These are phyloP conservation scores for Fusarium irregulare DNA, from an alignment of 2,329 filamentous ascomycete species.

Conservation along the genomic window DNA sequence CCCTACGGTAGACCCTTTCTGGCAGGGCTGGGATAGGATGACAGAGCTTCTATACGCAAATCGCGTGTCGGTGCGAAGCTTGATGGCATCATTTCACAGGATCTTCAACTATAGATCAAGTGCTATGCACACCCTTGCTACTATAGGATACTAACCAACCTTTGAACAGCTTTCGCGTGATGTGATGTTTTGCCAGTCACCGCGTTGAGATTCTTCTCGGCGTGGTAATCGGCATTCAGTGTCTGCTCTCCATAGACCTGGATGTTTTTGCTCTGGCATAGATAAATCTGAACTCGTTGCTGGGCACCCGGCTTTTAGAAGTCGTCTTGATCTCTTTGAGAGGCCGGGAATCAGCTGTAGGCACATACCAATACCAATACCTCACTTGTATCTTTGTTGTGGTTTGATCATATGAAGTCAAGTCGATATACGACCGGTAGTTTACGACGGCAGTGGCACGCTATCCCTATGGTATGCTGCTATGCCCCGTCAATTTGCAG, in stretches of 20 bases:
- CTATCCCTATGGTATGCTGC: background rate
- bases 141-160: slow-evolving; percentile 23
- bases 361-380: slow-evolving; percentile 54
- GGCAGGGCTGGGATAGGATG: slow-evolving; percentile 5
- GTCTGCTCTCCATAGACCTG: slow-evolving; percentile 59
- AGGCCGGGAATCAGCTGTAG: slow-evolving; percentile 70
- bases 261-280: slow-evolving; percentile 69
- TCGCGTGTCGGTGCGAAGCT: background rate
- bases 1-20: background rate
- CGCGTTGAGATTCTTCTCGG: slow-evolving; percentile 47
- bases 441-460: slow-evolving; percentile 4
- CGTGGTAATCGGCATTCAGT: slow-evolving; percentile 62
- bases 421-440: background rate
- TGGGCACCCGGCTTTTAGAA: slow-evolving; percentile 67
- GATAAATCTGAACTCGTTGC: slow-evolving; percentile 62
- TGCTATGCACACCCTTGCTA: slow-evolving; percentile 7
- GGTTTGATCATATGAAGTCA: background rate
- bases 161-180: slow-evolving; percentile 3
- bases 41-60: background rate
- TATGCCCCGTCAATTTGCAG: background rate
- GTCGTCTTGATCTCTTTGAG: slow-evolving; percentile 66
- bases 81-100: slow-evolving; percentile 15
- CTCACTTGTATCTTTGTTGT: background rate
- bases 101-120: background rate
- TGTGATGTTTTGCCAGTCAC: slow-evolving; percentile 49